Evolutionary conservation across 2,329 filamentous ascomycete species (phyloP), one percentile per base, ranked within the genome.

Genomic region (Pseudogymnoascus sp.): DNA sequence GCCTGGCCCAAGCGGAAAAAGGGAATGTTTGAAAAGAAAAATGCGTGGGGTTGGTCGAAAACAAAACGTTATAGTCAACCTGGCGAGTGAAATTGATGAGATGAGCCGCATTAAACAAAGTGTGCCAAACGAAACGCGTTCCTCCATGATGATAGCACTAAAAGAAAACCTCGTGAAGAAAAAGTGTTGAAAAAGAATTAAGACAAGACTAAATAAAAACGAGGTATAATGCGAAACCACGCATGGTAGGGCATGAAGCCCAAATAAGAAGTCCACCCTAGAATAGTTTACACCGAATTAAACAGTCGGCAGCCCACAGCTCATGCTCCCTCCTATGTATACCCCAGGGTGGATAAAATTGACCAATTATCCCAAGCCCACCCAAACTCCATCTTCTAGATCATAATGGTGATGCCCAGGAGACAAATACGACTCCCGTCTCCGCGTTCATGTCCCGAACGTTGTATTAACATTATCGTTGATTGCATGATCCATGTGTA

Each of bases 281-380:
- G 55, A 57, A 35, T 57, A 57, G 37, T 57, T 35, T 57, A 57
- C 55, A 57, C 55, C 55, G 30, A 57, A 57, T 57, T 38, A 35
- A 35, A 57, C 28, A 57, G 30, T 57, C 18, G 33, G 30, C 55
- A 57, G 28, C 30, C 55, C 35, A 35, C 35, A 57, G 18, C 30
- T 37, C 30, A 23, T 38, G 30, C 30, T n/a, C 55, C 19, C n/a
- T n/a, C n/a, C n/a, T 57, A 35, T 35, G 55, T 35, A 38, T 35
- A 57, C 55, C 30, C 35, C 55, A 35, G 55, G 35, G 30, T 35
- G 30, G 30, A 57, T 15, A 35, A 26, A 35, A 57, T 30, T 35
- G 35, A 23, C 55, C 28, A 37, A 52, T 19, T 52, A 52, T 52
- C 45, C 45, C 55, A 57, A 57, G 35, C 23, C n/a, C 55, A 35